These are phyloP conservation scores for Arthromyces matolae DNA, from an alignment of 768 basidiomycete genomes.

Conservation along the genomic window DNA sequence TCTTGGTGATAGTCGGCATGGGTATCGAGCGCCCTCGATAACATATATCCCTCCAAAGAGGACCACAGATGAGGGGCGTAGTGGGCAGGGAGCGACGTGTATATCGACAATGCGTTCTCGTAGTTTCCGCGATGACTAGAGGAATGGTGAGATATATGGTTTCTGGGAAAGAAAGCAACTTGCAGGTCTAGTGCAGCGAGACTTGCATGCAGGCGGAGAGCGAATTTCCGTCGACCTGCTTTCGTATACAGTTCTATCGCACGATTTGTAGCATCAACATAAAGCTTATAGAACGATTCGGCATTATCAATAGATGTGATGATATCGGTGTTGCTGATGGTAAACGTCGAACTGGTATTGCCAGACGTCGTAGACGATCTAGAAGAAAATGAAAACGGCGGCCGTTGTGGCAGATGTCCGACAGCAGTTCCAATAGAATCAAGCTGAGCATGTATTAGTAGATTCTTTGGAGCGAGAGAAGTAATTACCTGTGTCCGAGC, in stretches of 20 bases:
- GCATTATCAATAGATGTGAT: constrained; percentile 50
- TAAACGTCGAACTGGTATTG: constrained; percentile 22
- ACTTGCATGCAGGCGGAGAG: constrained; percentile 78
- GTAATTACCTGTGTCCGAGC: constrained; percentile 74
- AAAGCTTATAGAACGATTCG: constrained; percentile 74
- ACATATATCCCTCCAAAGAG: constrained; percentile 74
- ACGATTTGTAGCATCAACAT: constrained; percentile 69
- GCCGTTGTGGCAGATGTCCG: constrained; percentile 69
- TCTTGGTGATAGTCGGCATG: constrained; percentile 54
- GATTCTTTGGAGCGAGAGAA: not conserved
- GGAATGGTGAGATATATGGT: not conserved
- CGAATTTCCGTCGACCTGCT: constrained; percentile 82
- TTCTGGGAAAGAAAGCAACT: constrained; percentile 31
- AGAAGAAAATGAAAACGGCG: constrained; percentile 18
- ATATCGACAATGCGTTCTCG: constrained; percentile 62
- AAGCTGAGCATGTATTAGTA: constrained; percentile 45
- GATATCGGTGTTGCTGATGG: constrained; percentile 61
- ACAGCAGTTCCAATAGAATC: constrained; percentile 77
- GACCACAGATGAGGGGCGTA: constrained; percentile 82
- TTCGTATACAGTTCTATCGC: constrained; percentile 83
- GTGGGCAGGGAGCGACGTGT: constrained; percentile 78
- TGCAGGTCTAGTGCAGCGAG: constrained; percentile 89
- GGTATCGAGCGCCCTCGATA: constrained; percentile 68
- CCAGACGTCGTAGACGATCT: constrained; percentile 18
- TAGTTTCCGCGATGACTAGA: constrained; percentile 65